phyloP scores from a whole-genome alignment of 179 eudicot genomes.

The Sideroxylon spinosum region DNA sequence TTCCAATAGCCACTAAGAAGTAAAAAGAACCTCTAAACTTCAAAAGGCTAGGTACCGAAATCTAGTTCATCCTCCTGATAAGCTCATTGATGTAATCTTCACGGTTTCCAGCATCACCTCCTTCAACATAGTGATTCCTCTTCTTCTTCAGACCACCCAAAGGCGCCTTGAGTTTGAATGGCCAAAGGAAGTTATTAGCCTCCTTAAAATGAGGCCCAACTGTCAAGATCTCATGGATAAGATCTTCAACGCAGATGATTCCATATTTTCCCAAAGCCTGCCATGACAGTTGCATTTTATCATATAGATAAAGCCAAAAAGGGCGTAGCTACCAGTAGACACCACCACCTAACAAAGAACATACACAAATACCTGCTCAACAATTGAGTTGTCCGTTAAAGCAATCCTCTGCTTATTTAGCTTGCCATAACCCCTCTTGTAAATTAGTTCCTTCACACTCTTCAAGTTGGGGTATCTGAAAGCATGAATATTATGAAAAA shows the following conservation, averaged over 20 bases:
- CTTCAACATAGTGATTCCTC: conserved; percentile 74
- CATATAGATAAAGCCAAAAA: background rate
- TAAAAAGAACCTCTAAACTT: background rate
- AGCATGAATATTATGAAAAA: background rate
- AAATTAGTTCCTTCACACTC: conserved; percentile 60
- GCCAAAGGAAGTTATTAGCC: conserved; percentile 76
- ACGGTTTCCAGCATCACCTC: conserved; percentile 88
- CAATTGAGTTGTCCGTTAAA: conserved; percentile 61
- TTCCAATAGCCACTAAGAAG: background rate
- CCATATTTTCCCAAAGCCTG: conserved; percentile 68
- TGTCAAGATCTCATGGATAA: conserved; percentile 66
- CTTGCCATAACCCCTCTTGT: conserved; percentile 64
- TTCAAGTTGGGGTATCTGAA: conserved; percentile 64
- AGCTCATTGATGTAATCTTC: conserved; percentile 66
- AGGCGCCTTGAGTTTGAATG: conserved; percentile 65
- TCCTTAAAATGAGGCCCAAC: conserved; percentile 87
- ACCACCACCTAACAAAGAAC: no score
- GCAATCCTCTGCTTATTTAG: conserved; percentile 69
- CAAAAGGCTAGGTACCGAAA: background rate
- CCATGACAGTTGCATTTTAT: background rate
- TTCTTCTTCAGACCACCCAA: conserved; percentile 64
- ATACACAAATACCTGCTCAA: conserved; percentile 49
- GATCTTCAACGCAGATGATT: conserved; percentile 68
- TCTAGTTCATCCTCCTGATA: conserved; percentile 73
- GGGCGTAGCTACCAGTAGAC: background rate